phyloP scores from a whole-genome alignment of 371 early-diverging fungal genomes.

The Mucor velutinosus region DNA sequence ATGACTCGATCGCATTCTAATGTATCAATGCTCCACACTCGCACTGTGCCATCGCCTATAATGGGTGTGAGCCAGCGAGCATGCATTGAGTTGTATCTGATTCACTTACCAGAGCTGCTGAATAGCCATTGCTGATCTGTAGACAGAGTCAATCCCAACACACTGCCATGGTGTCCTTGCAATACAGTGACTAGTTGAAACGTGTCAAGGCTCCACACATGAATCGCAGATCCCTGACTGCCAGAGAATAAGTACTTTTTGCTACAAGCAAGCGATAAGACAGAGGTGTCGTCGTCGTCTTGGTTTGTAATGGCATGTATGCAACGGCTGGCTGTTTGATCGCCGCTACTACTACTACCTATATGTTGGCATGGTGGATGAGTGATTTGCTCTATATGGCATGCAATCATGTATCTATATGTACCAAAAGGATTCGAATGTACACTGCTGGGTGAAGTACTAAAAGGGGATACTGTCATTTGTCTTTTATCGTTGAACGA shows the following conservation, averaged over 20 bases:
- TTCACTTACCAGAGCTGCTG: conserved; percentile 66
- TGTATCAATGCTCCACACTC: conserved; percentile 69
- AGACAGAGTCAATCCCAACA: conserved; percentile 64
- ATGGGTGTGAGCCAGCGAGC: too few relatives aligned
- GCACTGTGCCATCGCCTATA: conserved; percentile 70
- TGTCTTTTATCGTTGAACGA: not conserved
- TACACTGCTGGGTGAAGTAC: not conserved
- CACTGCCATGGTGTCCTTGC: conserved; percentile 69
- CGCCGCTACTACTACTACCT: not conserved
- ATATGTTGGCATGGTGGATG: not conserved
- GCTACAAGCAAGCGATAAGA: conserved; percentile 68
- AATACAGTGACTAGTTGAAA: conserved; percentile 61
- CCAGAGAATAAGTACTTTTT: conserved; percentile 69
- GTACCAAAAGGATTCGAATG: not conserved
- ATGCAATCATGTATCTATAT: not conserved
- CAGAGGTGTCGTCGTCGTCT: conserved; percentile 54
- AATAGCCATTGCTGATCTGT: conserved; percentile 58
- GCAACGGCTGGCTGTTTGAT: conserved; percentile 32
- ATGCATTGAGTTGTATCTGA: too few relatives aligned
- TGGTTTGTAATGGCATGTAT: conserved; percentile 66
- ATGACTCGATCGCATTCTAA: conserved; percentile 64
- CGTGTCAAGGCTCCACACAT: conserved; percentile 70
- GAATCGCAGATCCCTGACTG: conserved; percentile 67
- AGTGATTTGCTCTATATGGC: not conserved
- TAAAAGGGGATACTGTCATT: not conserved